A percentile compares a stretch with the other conserved stretches of the same genome.
Evolutionary conservation across 1,139 yeast genomes (phyloP).

Genomic region (Blastobotrys ciferrii): DNA sequence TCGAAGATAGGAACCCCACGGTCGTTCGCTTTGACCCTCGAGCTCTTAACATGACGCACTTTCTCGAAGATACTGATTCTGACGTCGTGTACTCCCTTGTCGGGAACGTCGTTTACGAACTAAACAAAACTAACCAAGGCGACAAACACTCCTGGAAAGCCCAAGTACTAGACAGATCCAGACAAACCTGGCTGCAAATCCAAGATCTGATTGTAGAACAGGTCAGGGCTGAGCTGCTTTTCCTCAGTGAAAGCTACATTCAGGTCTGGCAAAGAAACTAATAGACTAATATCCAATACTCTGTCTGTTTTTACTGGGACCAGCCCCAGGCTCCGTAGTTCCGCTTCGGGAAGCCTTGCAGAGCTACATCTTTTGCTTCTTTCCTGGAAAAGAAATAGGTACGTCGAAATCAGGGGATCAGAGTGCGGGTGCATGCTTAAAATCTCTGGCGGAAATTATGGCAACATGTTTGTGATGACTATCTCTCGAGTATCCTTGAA

Average conservation of each 20-base stretch:
- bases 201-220: slow-evolving; percentile 49
- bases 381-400: too few relatives aligned
- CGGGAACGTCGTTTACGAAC: slow-evolving; percentile 52
- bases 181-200: slow-evolving; percentile 56
- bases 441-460: too few relatives aligned
- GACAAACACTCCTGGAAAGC: slow-evolving; percentile 46
- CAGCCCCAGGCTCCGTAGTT: too few relatives aligned
- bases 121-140: slow-evolving; percentile 22
- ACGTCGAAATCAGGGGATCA: too few relatives aligned
- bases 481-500: too few relatives aligned
- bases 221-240: slow-evolving; percentile 57
- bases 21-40: slow-evolving; percentile 59
- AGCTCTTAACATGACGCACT: slow-evolving; percentile 43
- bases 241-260: slow-evolving; percentile 60
- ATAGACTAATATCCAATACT: slow-evolving; percentile 4
- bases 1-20: slow-evolving; percentile 54
- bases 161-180: slow-evolving; percentile 46
- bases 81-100: slow-evolving; percentile 45
- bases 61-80: slow-evolving; percentile 24
- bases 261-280: slow-evolving; percentile 58
- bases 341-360: too few relatives aligned
- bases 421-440: too few relatives aligned
- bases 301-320: too few relatives aligned
- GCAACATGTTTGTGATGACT: too few relatives aligned
- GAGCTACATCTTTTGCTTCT: too few relatives aligned